Base-by-base conservation (phyloP, 148 eudicot species). In the Gaultheria prostrata region DNA sequence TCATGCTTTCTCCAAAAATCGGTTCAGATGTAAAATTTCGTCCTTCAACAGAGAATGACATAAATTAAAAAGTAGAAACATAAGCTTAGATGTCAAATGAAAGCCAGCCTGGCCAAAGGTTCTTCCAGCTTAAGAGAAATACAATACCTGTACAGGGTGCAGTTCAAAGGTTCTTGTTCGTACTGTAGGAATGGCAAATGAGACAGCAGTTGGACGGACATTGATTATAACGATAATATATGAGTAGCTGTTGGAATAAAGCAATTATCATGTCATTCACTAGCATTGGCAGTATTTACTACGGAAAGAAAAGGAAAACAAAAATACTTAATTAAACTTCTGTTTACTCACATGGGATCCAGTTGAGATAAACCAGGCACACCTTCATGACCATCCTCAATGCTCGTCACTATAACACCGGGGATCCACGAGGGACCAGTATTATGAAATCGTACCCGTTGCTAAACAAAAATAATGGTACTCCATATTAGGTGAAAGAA, bases 331-430 rank as follows among this genome's bases (percentile, higher is more conserved):
- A 28, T 45, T 50, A 33, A 7, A 21, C 24, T 28, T 72, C 46
- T 45, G 59, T 78, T 28, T 8, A 87, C 98, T 89, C 80, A 95
- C 99, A 82, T 87, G 81, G 92, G 92, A 91, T 97, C 99, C 74
- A 97, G 78, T 83, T 92, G 96, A 71, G 94, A 85, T 72, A 93
- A 87, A 53, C 92, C 92, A 3, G 91, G 91, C 43, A 86, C 56
- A 73, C 94, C 95, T 80, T 90, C 90, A 69, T 89, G 89, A 50
- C 99, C 98, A 90, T 95, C 99, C 87, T 97, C 96, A 82, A 97
- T 92, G 92, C 99, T 91, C 98, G 95, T 97, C 61, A 93, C 93
- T 45, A 95, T 92, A 86, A 93, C 90, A 48, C 99, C 99, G 20
- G 92, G 98, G 85, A 97, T 83, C 87, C 85, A 89, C n/a, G 98